phyloP scores from a whole-genome alignment of 805 yeast species.

The Torulaspora maleeae region DNA sequence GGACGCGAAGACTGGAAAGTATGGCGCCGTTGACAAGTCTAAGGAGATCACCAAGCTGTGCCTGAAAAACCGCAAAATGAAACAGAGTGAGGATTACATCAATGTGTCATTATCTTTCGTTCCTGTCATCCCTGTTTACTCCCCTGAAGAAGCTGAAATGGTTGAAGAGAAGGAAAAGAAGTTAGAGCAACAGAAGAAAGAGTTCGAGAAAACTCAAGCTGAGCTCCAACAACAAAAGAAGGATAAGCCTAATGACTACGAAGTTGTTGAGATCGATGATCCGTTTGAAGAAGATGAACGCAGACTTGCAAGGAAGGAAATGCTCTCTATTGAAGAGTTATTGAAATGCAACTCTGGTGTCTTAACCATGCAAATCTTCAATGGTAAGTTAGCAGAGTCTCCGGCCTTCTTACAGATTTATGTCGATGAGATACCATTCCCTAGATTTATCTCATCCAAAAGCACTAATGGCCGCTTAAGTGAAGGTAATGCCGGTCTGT shows the following conservation, averaged over 20 bases:
- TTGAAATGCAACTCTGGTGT: constrained; percentile 55
- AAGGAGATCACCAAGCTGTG: constrained; percentile 40
- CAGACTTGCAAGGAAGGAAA: constrained; percentile 37
- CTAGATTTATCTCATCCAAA: constrained; percentile 51
- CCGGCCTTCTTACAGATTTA: constrained; percentile 53
- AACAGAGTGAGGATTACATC: constrained; percentile 48
- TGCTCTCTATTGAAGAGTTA: constrained; percentile 49
- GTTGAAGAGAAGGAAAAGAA: constrained; percentile 41
- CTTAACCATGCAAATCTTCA: constrained; percentile 48
- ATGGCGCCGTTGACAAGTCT: constrained; percentile 48
- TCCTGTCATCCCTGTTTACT: constrained; percentile 60
- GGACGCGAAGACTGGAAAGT: constrained; percentile 43
- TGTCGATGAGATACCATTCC: constrained; percentile 60
- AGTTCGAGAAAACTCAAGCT: constrained; percentile 43
- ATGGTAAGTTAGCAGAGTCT: constrained; percentile 46
- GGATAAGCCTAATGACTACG: constrained; percentile 57
- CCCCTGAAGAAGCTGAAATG: constrained; percentile 51
- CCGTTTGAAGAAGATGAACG: constrained; percentile 36
- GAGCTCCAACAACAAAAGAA: constrained; percentile 48
- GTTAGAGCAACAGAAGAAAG: constrained; percentile 38
- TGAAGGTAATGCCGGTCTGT: constrained; percentile 51
- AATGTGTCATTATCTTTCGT: constrained; percentile 56
- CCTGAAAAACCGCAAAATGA: constrained; percentile 33
- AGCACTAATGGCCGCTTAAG: constrained; percentile 44
- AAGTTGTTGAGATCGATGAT: constrained; percentile 53